Evolutionary conservation across 164 flowering plant genomes (phyloP), one percentile per base, ranked within the genome.

Genomic region (Dillenia turbinata): DNA sequence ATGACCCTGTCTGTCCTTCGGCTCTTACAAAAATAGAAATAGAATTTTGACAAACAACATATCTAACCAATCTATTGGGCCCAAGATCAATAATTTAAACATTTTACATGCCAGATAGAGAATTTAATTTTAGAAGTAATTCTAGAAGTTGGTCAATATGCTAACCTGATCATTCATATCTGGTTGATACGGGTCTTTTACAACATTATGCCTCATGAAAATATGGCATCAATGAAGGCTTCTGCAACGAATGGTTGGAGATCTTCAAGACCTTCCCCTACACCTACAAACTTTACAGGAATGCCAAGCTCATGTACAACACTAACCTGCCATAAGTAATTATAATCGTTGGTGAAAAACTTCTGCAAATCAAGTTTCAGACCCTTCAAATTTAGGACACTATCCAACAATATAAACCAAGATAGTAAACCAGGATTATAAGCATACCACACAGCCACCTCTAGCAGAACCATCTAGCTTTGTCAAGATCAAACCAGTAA

Each of bases 271-370:
- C 98, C 91, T 79, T 93, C 98, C 22, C 98, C 96, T 64, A 93
- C 95, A 56, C 98, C 95, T n/a, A 93, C 92, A 80, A 93, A 93
- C 77, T 93, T 93, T 52, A 93, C 88, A 56, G 98, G 98, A 62
- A 90, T 93, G 47, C 96, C 96, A 49, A 93, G 94, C 79, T 90
- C 98, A 75, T 93, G 95, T 54, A 93, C 97, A 48, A 93, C 98
- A 75, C 96, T 93, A 47, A 89, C 98, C 98, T 93, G 83, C 62
- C 75, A 69, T 49, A 56, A 56, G 16, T 51, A 62, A 52, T 40
- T 13, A 24, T 24, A 47, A 13, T n/a, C 6, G 8, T 43, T 54
- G 44, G 10, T 8, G 50, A 15, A 58, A 47, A 68, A 51, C 40
- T 8, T 5, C n/a, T 43, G 16, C 24, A n/a, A 52, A 15, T 14